Evolutionary conservation across 345 rosid species (phyloP).

Genomic region (Garcia nutans): DNA sequence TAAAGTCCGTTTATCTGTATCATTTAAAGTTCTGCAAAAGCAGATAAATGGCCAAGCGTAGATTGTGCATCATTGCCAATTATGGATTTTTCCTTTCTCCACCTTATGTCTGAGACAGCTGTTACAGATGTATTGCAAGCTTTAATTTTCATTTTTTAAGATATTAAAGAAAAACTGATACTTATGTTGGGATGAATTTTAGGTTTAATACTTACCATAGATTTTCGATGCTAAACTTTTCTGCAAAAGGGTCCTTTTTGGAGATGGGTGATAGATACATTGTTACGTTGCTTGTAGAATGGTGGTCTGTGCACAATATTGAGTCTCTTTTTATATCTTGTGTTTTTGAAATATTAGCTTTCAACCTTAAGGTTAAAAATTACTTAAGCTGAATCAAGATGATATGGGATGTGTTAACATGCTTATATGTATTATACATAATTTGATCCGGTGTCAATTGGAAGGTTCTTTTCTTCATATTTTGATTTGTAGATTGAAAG

Average conservation of each 20-base stretch:
- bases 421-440: background rate
- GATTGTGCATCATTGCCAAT: background rate
- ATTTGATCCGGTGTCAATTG: background rate
- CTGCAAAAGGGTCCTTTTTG: background rate
- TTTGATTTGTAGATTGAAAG: slow-evolving; percentile 70
- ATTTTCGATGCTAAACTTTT: background rate
- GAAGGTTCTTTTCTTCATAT: background rate
- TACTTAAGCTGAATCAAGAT: background rate
- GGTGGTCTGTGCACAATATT: background rate
- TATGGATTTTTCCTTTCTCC: background rate
- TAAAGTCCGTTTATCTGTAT: background rate
- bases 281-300: background rate
- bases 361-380: background rate
- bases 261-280: background rate
- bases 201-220: background rate
- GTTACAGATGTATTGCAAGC: background rate
- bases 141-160: background rate
- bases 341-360: background rate
- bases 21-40: background rate
- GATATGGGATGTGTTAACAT: background rate
- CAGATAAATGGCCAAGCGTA: background rate
- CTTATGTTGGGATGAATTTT: background rate
- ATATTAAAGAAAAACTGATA: background rate
- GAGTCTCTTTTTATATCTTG: background rate
- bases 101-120: background rate